phyloP scores from a whole-genome alignment of 2,329 filamentous ascomycete species.

The Penicillium hordei region DNA sequence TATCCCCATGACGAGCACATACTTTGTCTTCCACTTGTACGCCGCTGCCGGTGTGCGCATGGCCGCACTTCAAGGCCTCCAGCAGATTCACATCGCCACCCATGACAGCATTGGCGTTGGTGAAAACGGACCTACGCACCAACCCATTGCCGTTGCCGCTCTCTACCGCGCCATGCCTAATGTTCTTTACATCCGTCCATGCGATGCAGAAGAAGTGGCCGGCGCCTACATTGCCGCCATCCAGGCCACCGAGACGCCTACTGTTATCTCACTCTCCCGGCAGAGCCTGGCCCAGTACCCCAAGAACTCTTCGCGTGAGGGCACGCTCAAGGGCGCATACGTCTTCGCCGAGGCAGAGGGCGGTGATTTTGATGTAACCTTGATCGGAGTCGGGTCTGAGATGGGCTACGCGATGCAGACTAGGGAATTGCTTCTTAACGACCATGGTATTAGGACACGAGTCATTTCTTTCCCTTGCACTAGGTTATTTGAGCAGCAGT shows the following conservation, averaged over 20 bases:
- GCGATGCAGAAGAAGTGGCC: conserved; percentile 57
- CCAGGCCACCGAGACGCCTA: conserved; percentile 39
- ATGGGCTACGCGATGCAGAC: conserved; percentile 48
- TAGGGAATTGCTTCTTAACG: conserved; percentile 39
- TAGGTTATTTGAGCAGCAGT: conserved; percentile 49
- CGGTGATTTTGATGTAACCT: conserved; percentile 42
- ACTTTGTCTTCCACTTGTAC: conserved; percentile 64
- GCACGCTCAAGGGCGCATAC: conserved; percentile 43
- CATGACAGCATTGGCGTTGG: conserved; percentile 63
- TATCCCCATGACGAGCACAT: conserved; percentile 58
- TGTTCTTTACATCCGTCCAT: conserved; percentile 59
- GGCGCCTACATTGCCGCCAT: conserved; percentile 47
- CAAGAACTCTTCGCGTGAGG: conserved; percentile 39
- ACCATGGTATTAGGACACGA: conserved; percentile 31
- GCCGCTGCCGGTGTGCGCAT: conserved; percentile 61
- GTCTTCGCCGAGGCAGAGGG: conserved; percentile 35
- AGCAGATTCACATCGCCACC: conserved; percentile 60
- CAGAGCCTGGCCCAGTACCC: conserved; percentile 44
- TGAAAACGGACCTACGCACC: conserved; percentile 63
- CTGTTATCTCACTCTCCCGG: conserved; percentile 47
- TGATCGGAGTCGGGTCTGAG: conserved; percentile 52
- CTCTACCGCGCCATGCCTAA: conserved; percentile 65
- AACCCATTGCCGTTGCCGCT: conserved; percentile 58
- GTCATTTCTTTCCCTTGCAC: conserved; percentile 52
- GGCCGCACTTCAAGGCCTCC: conserved; percentile 57